These are phyloP conservation scores for Talaromyces stipitatus DNA, from an alignment of 495 filamentous ascomycete species.

Conservation along the genomic window DNA sequence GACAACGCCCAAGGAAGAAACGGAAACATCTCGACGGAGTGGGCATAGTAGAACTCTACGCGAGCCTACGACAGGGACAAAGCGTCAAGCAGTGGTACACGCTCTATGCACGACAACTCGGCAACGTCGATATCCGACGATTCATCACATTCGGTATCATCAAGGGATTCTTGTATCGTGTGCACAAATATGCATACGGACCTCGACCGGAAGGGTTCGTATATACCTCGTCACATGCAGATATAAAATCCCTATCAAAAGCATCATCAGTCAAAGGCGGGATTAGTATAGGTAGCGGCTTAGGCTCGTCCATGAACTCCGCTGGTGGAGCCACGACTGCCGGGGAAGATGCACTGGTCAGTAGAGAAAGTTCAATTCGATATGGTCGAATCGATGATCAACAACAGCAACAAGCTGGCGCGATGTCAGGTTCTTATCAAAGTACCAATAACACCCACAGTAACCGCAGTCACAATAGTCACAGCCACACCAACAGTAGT, in stretches of 20 bases:
- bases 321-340: not conserved
- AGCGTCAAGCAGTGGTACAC: conserved; percentile 76
- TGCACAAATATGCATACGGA: conserved; percentile 81
- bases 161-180: conserved; percentile 88
- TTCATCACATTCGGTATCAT: conserved; percentile 94
- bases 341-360: not conserved
- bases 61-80: conserved; percentile 65
- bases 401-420: not conserved
- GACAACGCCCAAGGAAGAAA: conserved; percentile 4
- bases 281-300: not conserved
- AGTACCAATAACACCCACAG: not conserved
- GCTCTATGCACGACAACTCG: conserved; percentile 57
- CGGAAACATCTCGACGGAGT: conserved; percentile 28
- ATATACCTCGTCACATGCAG: not conserved
- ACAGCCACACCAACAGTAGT: not conserved
- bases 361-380: not conserved
- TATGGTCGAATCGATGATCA: not conserved
- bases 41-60: conserved; percentile 57
- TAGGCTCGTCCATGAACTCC: not conserved
- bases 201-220: conserved; percentile 24
- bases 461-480: not conserved
- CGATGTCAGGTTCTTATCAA: not conserved
- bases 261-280: not conserved
- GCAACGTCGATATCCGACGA: conserved; percentile 74
- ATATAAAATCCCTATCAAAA: not conserved